phyloP scores from a whole-genome alignment of 2,329 filamentous ascomycete species.

The Shiraia bambusicola region DNA sequence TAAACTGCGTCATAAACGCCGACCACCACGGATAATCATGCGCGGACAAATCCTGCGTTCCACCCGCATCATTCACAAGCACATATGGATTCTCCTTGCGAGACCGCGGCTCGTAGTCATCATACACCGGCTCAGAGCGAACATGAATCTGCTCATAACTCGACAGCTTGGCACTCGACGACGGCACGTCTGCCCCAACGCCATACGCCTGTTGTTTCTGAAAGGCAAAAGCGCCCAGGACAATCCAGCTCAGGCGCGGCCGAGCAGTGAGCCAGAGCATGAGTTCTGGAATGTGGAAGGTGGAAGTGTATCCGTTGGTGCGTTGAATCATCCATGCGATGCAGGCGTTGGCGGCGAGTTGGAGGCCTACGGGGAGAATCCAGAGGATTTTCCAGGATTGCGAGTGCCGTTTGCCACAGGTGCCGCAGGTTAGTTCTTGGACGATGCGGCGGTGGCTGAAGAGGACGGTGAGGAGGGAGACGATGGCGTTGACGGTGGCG shows the following conservation, averaged over 20 bases:
- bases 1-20: slow-evolving; percentile 13
- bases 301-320: slow-evolving; percentile 4
- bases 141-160: neutral
- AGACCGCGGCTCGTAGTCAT: too few species aligned
- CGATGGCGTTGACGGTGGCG: slow-evolving; percentile 11
- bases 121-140: neutral
- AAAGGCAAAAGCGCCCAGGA: slow-evolving; percentile 9
- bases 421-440: slow-evolving; percentile 9
- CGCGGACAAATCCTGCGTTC: neutral
- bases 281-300: slow-evolving; percentile 9
- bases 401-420: slow-evolving; percentile 6
- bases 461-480: slow-evolving; percentile 7
- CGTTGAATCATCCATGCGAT: slow-evolving; percentile 8
- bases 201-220: neutral
- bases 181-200: too few species aligned
- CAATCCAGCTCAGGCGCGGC: slow-evolving; percentile 10
- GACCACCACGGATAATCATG: slow-evolving; percentile 10
- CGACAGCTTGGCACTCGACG: neutral
- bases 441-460: slow-evolving; percentile 9
- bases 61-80: neutral
- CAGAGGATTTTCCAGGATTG: slow-evolving; percentile 7
- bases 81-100: neutral
- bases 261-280: slow-evolving; percentile 11
- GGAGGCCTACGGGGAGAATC: slow-evolving; percentile 8
- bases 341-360: slow-evolving; percentile 10